Evolutionary conservation across 2,329 filamentous ascomycete genomes (phyloP).

Genomic region (Pseudocercospora pini-densiflorae): DNA sequence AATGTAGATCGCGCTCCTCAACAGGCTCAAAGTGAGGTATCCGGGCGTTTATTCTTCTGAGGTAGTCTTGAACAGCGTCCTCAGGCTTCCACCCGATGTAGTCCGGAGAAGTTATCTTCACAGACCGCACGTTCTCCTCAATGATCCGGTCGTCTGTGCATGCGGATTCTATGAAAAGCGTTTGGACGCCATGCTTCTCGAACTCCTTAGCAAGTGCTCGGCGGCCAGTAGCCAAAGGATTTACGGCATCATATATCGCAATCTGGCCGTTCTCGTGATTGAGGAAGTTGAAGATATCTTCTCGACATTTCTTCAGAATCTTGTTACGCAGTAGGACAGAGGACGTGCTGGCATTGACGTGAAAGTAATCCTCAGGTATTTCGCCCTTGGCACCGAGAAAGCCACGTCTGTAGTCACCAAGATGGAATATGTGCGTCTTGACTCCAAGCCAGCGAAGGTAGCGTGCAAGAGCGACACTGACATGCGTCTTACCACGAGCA

Average conservation of each 20-base stretch:
- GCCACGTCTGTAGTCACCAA: constrained; percentile 93
- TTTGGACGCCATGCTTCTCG: constrained; percentile 95
- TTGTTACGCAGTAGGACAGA: constrained; percentile 95
- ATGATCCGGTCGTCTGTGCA: constrained; percentile 94
- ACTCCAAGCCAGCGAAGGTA: constrained; percentile 98
- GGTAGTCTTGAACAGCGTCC: constrained; percentile 89
- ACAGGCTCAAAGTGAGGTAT: constrained; percentile 98
- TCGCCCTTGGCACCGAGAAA: constrained; percentile 82
- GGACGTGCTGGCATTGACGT: constrained; percentile 87
- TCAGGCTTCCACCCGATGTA: constrained; percentile 91
- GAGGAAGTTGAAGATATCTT: constrained; percentile 95
- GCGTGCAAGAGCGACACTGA: constrained; percentile 90
- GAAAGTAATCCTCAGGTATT: constrained; percentile 97
- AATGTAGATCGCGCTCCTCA: constrained; percentile 91
- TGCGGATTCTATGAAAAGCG: constrained; percentile 93
- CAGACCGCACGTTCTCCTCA: constrained; percentile 92
- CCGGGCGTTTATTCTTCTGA: constrained; percentile 84
- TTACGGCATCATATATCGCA: constrained; percentile 98
- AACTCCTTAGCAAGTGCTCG: constrained; percentile 92
- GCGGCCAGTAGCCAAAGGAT: constrained; percentile 81
- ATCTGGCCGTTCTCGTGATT: constrained; percentile 98
- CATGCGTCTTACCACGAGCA: constrained; percentile 96
- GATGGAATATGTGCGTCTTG: constrained; percentile 96
- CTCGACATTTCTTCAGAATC: constrained; percentile 94
- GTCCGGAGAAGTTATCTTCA: constrained; percentile 98